A percentile compares a stretch with the other conserved stretches of the same genome.
phyloP scores from a whole-genome alignment of 2,329 filamentous ascomycete species.

The Pseudocercospora pini-densiflorae region DNA sequence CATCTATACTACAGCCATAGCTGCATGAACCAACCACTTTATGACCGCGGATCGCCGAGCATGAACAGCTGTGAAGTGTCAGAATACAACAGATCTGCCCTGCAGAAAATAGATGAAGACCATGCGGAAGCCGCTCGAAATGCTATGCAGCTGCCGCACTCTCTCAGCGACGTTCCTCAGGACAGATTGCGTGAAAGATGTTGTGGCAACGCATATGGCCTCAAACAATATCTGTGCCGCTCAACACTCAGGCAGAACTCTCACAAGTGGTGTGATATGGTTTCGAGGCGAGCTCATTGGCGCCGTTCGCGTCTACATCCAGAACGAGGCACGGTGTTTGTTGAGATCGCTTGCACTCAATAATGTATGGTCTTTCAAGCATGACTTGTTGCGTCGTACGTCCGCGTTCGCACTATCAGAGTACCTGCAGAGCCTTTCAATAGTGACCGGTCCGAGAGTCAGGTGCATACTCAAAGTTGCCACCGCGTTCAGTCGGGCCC shows the following conservation, averaged over 20 bases:
- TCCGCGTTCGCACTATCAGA: constrained; percentile 3
- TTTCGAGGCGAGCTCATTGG: background rate
- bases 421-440: constrained; percentile 9
- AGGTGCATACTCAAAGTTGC: background rate
- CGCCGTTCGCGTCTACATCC: background rate
- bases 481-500: constrained; percentile 3
- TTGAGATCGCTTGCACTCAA: background rate
- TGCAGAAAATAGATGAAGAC: background rate
- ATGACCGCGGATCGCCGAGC: background rate
- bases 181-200: background rate
- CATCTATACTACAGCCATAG: background rate
- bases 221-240: background rate
- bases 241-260: background rate
- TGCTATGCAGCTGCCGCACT: background rate
- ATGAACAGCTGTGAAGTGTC: background rate
- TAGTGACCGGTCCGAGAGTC: background rate
- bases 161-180: background rate
- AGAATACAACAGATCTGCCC: background rate
- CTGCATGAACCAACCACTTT: background rate
- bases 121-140: constrained; percentile 9
- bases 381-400: background rate
- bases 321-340: background rate
- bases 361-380: background rate
- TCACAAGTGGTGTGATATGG: background rate
- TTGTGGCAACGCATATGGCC: background rate